Base-by-base conservation (phyloP, 768 basidiomycete species). In the Boletellus ananiceps region DNA sequence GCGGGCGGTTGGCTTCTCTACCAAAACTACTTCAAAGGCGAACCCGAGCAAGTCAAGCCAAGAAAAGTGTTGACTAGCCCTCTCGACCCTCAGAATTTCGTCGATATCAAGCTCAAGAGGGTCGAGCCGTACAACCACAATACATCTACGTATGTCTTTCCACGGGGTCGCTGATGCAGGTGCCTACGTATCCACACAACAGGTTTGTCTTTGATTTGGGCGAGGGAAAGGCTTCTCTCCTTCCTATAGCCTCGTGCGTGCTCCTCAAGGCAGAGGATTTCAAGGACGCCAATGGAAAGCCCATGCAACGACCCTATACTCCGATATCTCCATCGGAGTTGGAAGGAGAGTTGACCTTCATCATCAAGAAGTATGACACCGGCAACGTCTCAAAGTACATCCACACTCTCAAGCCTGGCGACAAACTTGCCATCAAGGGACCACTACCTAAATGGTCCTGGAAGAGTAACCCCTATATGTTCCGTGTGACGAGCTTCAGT, bases 61-160 rank as follows among this genome's bases (percentile, higher is more conserved):
- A 57, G 49, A 40, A 68, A 62, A 45, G 45, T 40, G 53, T 72
- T 80, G 62, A 83, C 81, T 63, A 86, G 83, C 56, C 81, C 85
- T 12, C 77, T 93, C 21, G 84, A 88, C 63, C 80, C 88, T 8
- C 71, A 88, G 50, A 81, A 84, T 55, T 91, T 84, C 61, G 68
- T 83, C 43, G 82, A 90, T 64, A 86, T 96, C 69, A 84, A 82
- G 64, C 81, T 98, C 60, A 87, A 87, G 67, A 81, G 82, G 61
- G 67, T 91, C 51, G 71, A 83, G 51, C 84, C 84, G 0, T 96
- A 95, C 77, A 98, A 96, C 79, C 87, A 97, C 79, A 96, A 98
- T 71, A 87, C 92, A 13, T 75, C 89, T 29, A 81, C 78, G 82
- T 93, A 55, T 49, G 77, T 67, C 44, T 19, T 34, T 19, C 14